Conservation (phyloP, 2,329 filamentous ascomycete species). For the Sclerotiophoma versabilis region DNA sequence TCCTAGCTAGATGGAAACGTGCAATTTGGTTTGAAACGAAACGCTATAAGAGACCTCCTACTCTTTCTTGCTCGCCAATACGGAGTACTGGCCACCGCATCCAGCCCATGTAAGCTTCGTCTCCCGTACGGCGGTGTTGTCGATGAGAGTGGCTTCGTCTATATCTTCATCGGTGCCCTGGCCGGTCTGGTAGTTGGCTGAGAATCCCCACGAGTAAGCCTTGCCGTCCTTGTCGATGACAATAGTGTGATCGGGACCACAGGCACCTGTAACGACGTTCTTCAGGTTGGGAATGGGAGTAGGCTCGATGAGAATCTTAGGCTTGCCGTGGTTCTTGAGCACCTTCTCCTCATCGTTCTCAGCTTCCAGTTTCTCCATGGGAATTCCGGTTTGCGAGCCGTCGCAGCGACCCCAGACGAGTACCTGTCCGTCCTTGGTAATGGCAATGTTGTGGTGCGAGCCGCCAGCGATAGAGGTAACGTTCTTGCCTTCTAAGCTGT, state of each 20-base stretch:
- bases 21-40: slow-evolving; percentile 9
- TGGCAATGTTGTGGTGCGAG: slow-evolving; percentile 74
- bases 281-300: slow-evolving; percentile 67
- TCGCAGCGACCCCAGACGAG: slow-evolving; percentile 68
- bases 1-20: slow-evolving; percentile 14
- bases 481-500: slow-evolving; percentile 67
- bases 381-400: slow-evolving; percentile 61
- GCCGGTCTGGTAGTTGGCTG: slow-evolving; percentile 80
- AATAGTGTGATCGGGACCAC: slow-evolving; percentile 76
- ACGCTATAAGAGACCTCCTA: slow-evolving; percentile 12
- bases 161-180: slow-evolving; percentile 82
- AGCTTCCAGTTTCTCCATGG: slow-evolving; percentile 35
- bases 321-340: slow-evolving; percentile 63
- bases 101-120: slow-evolving; percentile 80
- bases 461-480: slow-evolving; percentile 75
- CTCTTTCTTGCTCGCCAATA: slow-evolving; percentile 58
- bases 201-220: slow-evolving; percentile 82
- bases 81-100: slow-evolving; percentile 84
- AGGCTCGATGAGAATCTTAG: slow-evolving; percentile 76
- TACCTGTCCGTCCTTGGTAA: slow-evolving; percentile 61
- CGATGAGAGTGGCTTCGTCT: slow-evolving; percentile 76
- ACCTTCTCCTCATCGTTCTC: slow-evolving; percentile 52
- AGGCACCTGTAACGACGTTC: slow-evolving; percentile 62
- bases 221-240: slow-evolving; percentile 72
- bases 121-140: slow-evolving; percentile 81